Evolutionary conservation across 1,284 basidiomycete species (phyloP), one percentile per base, ranked within the genome.

Genomic region (Moesziomyces sp.): DNA sequence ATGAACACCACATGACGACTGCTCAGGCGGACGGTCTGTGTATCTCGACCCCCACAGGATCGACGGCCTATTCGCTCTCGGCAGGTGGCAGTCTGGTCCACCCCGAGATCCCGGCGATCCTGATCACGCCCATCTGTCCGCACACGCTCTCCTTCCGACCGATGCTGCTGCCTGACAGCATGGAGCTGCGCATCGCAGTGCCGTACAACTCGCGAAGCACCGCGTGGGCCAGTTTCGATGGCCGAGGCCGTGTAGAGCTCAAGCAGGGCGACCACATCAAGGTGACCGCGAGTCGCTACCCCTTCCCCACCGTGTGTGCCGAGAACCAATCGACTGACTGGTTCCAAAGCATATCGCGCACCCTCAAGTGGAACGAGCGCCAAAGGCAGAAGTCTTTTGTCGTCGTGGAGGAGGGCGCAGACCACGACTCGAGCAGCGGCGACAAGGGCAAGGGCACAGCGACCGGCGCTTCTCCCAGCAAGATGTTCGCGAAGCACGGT

Each of bases 221-320:
- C 0, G 97, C 97, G 5, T 99, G 97, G 97, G 97, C 94, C 11
- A 95, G 93, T 42, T 99, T 99, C 82, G 97, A 99, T 82, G 97
- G 97, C 16, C 90, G 97, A 52, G 97, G 97, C 1, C 89, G 97
- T 26, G 92, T 99, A 16, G 97, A 99, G 86, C 71, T 83, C 44
- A 73, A 74, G 45, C 80, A 98, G 89, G 97, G 97, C 47, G 97
- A 99, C 83, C 97, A 99, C 84, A 98, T 99, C 87, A 99, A 97
- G 86, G 91, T 99, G 64, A 96, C 93, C 0, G 97, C 97, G 0
- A 98, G 95, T 5, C 94, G 92, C 82, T 99, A 95, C 85, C 97
- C 97, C 5, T 99, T 99, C 88, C 97, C 97, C 0, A 99, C 97
- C 1, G 94, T 99, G 6, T 98, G 94, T 82, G 93, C 93, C 11